A percentile compares a stretch with the other conserved stretches of the same genome.
These are phyloP conservation scores for Skeletonema potamos DNA, from an alignment of 108 stramenopile genomes.

Conservation along the genomic window DNA sequence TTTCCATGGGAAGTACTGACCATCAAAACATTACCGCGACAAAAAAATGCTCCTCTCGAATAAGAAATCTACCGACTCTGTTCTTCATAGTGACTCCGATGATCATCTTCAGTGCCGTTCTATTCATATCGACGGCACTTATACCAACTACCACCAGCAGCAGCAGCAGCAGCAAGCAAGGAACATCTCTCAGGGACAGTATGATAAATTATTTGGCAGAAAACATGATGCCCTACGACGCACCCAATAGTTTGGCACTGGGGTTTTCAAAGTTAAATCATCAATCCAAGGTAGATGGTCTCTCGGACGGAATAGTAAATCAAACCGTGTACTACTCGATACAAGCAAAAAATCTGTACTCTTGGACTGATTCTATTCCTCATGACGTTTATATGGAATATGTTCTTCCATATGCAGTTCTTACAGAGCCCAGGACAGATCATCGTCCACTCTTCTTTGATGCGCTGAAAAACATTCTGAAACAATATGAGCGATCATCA, in stretches of 20 bases:
- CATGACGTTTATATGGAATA: constrained; percentile 74
- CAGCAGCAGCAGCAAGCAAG: not conserved
- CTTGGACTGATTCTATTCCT: constrained; percentile 72
- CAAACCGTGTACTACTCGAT: constrained; percentile 66
- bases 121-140: not conserved
- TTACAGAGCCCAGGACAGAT: constrained; percentile 83
- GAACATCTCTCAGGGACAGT: not conserved
- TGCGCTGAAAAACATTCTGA: constrained; percentile 36
- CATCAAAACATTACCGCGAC: not conserved
- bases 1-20: not conserved
- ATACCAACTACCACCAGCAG: not conserved
- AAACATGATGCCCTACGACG: constrained; percentile 74
- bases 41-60: not conserved
- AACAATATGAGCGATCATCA: constrained; percentile 17
- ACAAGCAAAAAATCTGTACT: constrained; percentile 58
- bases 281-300: constrained; percentile 55
- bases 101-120: not conserved
- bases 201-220: constrained; percentile 43
- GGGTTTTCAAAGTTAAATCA: constrained; percentile 56
- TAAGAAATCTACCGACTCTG: not conserved
- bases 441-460: constrained; percentile 73
- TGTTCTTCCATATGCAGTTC: constrained; percentile 76
- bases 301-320: constrained; percentile 65
- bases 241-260: constrained; percentile 54
- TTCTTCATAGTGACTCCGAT: not conserved